phyloP scores from a whole-genome alignment of 2,329 filamentous ascomycete genomes.

The Beauveria pseudobassiana region DNA sequence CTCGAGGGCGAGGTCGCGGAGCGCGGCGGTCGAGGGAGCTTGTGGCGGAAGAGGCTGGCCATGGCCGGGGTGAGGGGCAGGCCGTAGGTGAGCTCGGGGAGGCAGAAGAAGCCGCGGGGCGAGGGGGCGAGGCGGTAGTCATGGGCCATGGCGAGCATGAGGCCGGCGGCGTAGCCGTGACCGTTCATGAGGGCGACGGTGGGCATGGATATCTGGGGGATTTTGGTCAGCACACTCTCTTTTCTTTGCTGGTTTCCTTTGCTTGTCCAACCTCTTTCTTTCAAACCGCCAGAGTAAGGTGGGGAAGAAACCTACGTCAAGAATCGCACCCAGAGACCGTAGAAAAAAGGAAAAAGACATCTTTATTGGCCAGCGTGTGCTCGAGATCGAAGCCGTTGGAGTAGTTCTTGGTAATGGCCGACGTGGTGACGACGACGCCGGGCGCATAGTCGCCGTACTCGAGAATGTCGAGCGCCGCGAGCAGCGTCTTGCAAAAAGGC shows the following conservation, averaged over 20 bases:
- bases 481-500: conserved; percentile 57
- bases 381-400: conserved; percentile 75
- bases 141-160: conserved; percentile 76
- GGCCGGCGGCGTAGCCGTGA: conserved; percentile 73
- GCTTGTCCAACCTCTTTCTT: neutral
- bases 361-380: conserved; percentile 47
- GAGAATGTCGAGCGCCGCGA: conserved; percentile 67
- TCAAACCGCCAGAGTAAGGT: neutral
- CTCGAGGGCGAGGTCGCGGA: conserved; percentile 64
- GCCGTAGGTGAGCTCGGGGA: conserved; percentile 78
- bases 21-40: conserved; percentile 48
- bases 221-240: neutral
- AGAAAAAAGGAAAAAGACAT: conserved; percentile 58
- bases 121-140: conserved; percentile 76
- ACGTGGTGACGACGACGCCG: conserved; percentile 74
- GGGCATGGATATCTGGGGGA: conserved; percentile 58
- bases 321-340: conserved; percentile 56
- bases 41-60: conserved; percentile 66
- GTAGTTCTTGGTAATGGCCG: conserved; percentile 70
- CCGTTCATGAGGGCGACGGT: conserved; percentile 74
- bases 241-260: neutral
- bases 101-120: conserved; percentile 62
- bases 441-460: conserved; percentile 54
- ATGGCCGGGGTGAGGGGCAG: conserved; percentile 68
- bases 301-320: conserved; percentile 21